These are phyloP conservation scores for Xylaria acuta DNA, from an alignment of 495 filamentous ascomycete genomes.

Conservation along the genomic window DNA sequence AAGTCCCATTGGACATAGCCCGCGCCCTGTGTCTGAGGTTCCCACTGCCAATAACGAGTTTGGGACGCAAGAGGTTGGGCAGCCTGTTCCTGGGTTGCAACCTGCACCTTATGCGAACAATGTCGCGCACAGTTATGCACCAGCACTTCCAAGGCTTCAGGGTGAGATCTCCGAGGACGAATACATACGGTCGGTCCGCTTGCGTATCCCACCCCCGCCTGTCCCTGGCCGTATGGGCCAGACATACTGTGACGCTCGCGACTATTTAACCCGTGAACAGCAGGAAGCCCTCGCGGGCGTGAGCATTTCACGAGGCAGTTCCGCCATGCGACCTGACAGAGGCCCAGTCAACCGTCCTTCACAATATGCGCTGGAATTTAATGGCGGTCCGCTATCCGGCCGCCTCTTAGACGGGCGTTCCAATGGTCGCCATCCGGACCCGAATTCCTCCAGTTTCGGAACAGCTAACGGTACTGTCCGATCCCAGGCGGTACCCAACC, in stretches of 20 bases:
- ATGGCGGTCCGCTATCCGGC: not conserved
- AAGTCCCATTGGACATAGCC: not conserved
- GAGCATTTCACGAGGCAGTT: not conserved
- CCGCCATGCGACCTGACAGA: not conserved
- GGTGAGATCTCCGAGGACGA: not conserved
- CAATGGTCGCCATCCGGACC: not conserved
- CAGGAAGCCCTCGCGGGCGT: not conserved
- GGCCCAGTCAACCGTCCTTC: not conserved
- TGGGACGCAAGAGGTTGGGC: not conserved
- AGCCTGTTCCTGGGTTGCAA: not conserved
- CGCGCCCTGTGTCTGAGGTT: not conserved
- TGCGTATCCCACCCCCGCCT: not conserved
- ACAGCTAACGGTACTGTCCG: not conserved
- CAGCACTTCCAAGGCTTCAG: not conserved
- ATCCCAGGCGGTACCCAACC: not conserved
- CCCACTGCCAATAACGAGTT: not conserved
- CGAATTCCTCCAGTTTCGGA: not conserved
- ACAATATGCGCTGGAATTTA: not conserved
- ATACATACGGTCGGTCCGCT: not conserved
- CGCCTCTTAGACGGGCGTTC: not conserved
- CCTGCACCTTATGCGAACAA: not conserved
- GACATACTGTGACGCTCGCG: slow-evolving; percentile 2
- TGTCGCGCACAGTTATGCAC: not conserved
- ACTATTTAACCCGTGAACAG: not conserved
- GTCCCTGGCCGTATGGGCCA: not conserved